Evolutionary conservation across 2,329 filamentous ascomycete genomes (phyloP), one percentile per base, ranked within the genome.

Genomic region (Pseudogymnoascus sp.): DNA sequence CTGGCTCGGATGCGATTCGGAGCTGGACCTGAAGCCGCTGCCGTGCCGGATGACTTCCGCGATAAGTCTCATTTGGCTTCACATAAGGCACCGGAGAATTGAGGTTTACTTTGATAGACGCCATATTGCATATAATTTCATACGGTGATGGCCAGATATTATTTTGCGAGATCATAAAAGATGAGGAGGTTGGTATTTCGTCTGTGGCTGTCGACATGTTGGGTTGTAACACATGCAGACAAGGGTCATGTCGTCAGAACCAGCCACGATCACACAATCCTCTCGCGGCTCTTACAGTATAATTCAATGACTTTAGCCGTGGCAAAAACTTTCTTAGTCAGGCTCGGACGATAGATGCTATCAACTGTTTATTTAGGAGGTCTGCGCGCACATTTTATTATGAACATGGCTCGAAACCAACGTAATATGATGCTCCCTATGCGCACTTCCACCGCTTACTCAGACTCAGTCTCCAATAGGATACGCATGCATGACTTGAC

Each of bases 401-500:
- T 4, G 16, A 30, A 30, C 1, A 30, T 16, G 30, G 12, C 43
- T 54, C 25, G 12, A 30, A 18, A n/a, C 20, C 3, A 25, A 16
- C 20, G 9, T 9, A 18, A 32, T 7, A 32, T 32, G 5, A 18
- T 30, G 12, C 9, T 3, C 9, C 43, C 18, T 2, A 18, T 12
- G 9, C 22, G 12, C 43, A 2, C 43, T 54, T 54, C 43, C 43
- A 4, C 43, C 25, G n/a, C n/a, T 9, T 32, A 3, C 2, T 54
- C n/a, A n/a, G n/a, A n/a, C n/a, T 54, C 28, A 54, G 43, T 54
- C 43, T 30, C 43, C 43, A 32, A 54, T 54, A 30, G 43, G 43
- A 12, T 54, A 54, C 25, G 43, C 43, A 18, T 54, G 43, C 50
- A 86, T 74, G 6, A 75, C 78, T 76, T 92, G 89, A 2, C 89